A percentile compares a stretch with the other conserved stretches of the same genome.
Conservation (phyloP, 306 rosid species). For the Cucurbita moschata region DNA sequence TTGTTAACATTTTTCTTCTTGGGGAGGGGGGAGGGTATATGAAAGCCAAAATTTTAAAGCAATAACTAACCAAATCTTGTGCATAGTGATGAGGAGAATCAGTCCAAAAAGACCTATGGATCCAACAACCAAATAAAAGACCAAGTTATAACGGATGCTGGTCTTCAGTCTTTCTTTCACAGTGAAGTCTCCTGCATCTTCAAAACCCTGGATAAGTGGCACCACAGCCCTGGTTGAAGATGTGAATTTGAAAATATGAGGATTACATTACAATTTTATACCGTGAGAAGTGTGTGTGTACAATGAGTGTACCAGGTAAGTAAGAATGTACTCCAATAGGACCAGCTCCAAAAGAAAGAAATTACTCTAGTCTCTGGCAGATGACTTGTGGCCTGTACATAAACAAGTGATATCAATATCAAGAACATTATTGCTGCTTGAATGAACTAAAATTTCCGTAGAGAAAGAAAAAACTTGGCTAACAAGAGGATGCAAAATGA, state of each 20-base stretch:
- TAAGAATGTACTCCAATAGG: conserved; percentile 89
- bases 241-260: conserved; percentile 29
- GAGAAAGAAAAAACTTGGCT: background rate
- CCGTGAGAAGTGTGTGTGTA: background rate
- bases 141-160: conserved; percentile 71
- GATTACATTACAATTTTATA: conserved; percentile 13
- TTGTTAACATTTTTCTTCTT: background rate
- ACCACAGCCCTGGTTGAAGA: conserved; percentile 88
- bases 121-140: conserved; percentile 78
- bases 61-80: conserved; percentile 44
- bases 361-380: conserved; percentile 49
- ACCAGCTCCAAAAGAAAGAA: conserved; percentile 98
- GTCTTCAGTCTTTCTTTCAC: conserved; percentile 80
- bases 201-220: conserved; percentile 99
- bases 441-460: background rate
- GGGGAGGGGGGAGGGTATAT: too few species aligned
- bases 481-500: background rate
- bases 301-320: conserved; percentile 52
- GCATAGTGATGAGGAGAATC: conserved; percentile 56
- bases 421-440: background rate
- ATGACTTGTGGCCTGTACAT: conserved; percentile 44
- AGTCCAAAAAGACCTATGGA: conserved; percentile 63
- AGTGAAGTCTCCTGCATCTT: conserved; percentile 97
- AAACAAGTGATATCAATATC: conserved; percentile 5
- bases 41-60: background rate